Conservation (phyloP, 2,329 filamentous ascomycete species). For the Rachicladosporium sp. region DNA sequence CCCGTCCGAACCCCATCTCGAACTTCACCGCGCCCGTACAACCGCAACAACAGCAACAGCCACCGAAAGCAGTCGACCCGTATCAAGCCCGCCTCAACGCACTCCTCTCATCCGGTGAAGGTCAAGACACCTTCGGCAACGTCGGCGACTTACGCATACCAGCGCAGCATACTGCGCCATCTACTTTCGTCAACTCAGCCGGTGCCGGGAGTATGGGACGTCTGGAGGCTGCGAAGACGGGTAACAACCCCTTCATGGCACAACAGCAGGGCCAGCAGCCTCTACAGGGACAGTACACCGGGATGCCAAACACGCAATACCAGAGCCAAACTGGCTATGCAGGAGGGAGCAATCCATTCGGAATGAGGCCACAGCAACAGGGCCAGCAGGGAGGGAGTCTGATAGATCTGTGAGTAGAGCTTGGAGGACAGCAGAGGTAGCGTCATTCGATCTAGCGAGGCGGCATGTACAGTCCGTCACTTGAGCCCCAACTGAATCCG, state of each 20-base stretch:
- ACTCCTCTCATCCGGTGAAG: constrained; percentile 75
- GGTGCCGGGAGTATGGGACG: constrained; percentile 59
- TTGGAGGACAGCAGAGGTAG: too few relatives aligned
- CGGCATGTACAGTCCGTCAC: too few relatives aligned
- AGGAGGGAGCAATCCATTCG: constrained; percentile 44
- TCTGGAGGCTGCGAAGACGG: constrained; percentile 55
- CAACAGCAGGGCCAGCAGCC: constrained; percentile 28
- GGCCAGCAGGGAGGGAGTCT: constrained; percentile 42
- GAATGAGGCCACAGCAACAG: constrained; percentile 32
- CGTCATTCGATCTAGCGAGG: too few relatives aligned
- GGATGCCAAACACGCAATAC: constrained; percentile 26
- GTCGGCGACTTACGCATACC: constrained; percentile 93
- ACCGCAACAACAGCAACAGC: constrained; percentile 38
- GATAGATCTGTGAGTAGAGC: constrained; percentile 40
- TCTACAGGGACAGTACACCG: constrained; percentile 7
- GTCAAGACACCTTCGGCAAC: constrained; percentile 95
- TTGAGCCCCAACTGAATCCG: too few relatives aligned
- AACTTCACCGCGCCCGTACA: constrained; percentile 24
- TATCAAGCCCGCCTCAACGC: constrained; percentile 68
- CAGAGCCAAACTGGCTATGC: constrained; percentile 42
- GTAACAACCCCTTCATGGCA: constrained; percentile 87
- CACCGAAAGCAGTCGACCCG: constrained; percentile 35
- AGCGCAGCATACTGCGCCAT: constrained; percentile 89
- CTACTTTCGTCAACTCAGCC: constrained; percentile 91
- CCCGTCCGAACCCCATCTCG: constrained; percentile 34